These are phyloP conservation scores for Sclerotiophoma versabilis DNA, from an alignment of 2,329 filamentous ascomycete genomes.

Conservation along the genomic window DNA sequence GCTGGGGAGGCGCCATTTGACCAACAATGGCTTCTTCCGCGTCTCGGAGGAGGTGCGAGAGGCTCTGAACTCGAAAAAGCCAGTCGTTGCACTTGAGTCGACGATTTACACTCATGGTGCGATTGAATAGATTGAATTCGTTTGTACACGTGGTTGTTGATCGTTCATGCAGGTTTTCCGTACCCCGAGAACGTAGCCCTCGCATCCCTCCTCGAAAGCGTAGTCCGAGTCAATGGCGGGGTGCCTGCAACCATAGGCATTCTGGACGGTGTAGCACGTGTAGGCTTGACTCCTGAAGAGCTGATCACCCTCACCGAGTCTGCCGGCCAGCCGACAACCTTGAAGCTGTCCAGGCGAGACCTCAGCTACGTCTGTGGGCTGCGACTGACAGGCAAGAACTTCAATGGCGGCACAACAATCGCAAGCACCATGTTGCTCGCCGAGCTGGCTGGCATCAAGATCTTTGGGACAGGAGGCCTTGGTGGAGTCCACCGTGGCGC, in stretches of 20 bases:
- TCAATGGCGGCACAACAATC: conserved; percentile 92
- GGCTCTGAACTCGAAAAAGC: conserved; percentile 75
- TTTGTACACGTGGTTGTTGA: conserved; percentile 14
- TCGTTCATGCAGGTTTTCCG: conserved; percentile 63
- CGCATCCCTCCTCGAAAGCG: conserved; percentile 78
- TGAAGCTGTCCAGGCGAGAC: conserved; percentile 88
- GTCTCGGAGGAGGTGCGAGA: conserved; percentile 84
- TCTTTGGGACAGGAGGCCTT: conserved; percentile 94
- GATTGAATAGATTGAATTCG: neutral
- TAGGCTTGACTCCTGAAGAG: conserved; percentile 78
- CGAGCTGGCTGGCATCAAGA: conserved; percentile 81
- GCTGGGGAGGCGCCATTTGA: conserved; percentile 35
- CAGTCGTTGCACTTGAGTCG: conserved; percentile 91
- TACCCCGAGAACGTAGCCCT: conserved; percentile 77
- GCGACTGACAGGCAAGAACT: conserved; percentile 69
- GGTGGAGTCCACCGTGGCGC: conserved; percentile 93
- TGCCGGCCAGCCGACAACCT: conserved; percentile 70
- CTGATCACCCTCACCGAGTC: conserved; percentile 71
- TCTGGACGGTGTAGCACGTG: conserved; percentile 79
- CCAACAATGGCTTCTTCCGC: conserved; percentile 64
- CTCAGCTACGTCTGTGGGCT: conserved; percentile 81
- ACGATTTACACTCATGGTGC: conserved; percentile 95
- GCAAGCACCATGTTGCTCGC: conserved; percentile 92
- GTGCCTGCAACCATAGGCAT: conserved; percentile 92
- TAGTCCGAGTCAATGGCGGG: conserved; percentile 77